Evolutionary conservation across 2,329 filamentous ascomycete species (phyloP).

Genomic region (Endoconidiophora laricicola): DNA sequence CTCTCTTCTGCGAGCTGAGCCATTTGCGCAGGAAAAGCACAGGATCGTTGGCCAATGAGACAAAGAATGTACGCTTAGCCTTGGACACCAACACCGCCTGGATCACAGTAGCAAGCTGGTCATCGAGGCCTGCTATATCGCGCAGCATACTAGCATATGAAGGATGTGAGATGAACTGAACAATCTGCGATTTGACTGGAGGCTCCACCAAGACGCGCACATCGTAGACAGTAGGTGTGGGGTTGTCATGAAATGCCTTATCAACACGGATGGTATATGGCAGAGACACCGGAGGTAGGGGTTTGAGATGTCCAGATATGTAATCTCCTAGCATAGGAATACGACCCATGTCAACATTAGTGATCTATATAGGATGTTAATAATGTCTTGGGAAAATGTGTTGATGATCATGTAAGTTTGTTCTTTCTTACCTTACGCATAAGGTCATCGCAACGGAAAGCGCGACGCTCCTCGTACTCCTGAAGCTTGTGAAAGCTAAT

Average conservation of each 20-base stretch:
- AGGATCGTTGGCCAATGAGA: slow-evolving; percentile 62
- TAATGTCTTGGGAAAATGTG: too few species aligned
- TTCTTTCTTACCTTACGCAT: slow-evolving; percentile 48
- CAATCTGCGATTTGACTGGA: slow-evolving; percentile 52
- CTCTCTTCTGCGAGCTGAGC: slow-evolving; percentile 80
- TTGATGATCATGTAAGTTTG: too few species aligned
- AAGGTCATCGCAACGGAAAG: slow-evolving; percentile 76
- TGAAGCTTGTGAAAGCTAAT: slow-evolving; percentile 71
- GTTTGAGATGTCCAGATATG: slow-evolving; percentile 59
- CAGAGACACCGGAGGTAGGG: slow-evolving; percentile 67
- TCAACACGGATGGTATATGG: slow-evolving; percentile 91
- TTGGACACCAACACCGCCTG: slow-evolving; percentile 74
- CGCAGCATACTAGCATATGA: slow-evolving; percentile 56
- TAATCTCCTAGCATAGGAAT: slow-evolving; percentile 76
- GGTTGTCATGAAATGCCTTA: slow-evolving; percentile 57
- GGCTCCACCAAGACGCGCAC: slow-evolving; percentile 73
- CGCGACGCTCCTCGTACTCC: slow-evolving; percentile 87
- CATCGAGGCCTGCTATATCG: slow-evolving; percentile 62
- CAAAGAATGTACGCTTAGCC: slow-evolving; percentile 79
- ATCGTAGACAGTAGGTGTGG: slow-evolving; percentile 75
- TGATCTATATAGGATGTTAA: slow-evolving; percentile 35
- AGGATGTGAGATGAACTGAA: slow-evolving; percentile 50
- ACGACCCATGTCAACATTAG: slow-evolving; percentile 58
- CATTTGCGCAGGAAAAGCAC: slow-evolving; percentile 72
- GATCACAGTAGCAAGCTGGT: slow-evolving; percentile 67